Conservation (phyloP, 2,329 filamentous ascomycete genomes). For the Pseudogymnoascus verrucosus region DNA sequence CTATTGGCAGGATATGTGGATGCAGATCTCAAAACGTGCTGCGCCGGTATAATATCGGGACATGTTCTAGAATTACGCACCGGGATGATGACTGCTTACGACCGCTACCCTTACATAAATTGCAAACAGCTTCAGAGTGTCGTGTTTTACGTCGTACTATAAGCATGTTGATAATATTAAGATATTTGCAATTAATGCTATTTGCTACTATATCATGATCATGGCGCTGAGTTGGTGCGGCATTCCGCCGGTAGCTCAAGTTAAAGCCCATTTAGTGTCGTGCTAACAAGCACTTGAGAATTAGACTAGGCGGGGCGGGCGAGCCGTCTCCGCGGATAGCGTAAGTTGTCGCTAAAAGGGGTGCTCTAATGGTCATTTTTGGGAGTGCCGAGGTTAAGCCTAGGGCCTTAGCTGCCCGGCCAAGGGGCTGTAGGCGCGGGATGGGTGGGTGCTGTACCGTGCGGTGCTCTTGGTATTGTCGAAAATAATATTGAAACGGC, state of each 20-base stretch:
- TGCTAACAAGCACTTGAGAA: not conserved
- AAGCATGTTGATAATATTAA: not conserved
- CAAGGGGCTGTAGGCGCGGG: not conserved
- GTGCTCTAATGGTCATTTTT: not conserved
- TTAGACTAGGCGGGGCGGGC: not conserved
- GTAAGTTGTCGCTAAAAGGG: not conserved
- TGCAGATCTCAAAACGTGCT: slow-evolving; percentile 23
- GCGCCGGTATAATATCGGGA: not conserved
- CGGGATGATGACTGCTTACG: not conserved
- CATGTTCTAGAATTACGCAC: not conserved
- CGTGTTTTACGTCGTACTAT: not conserved
- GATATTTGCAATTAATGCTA: not conserved
- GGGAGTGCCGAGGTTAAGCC: not conserved
- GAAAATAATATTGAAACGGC: not conserved
- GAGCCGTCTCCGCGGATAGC: not conserved
- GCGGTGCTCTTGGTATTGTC: not conserved
- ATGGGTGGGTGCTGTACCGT: not conserved
- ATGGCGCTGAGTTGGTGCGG: not conserved
- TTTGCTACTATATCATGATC: not conserved
- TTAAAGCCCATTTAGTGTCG: not conserved
- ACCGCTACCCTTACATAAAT: not conserved
- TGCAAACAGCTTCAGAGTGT: not conserved
- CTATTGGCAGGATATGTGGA: slow-evolving; percentile 36
- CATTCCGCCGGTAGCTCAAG: not conserved
- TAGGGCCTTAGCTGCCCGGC: not conserved